Percentiles rank a stretch among this genome's conserved stretches.
These are phyloP conservation scores for Peltaster fructicola DNA, from an alignment of 2,329 filamentous ascomycete species.

Conservation along the genomic window DNA sequence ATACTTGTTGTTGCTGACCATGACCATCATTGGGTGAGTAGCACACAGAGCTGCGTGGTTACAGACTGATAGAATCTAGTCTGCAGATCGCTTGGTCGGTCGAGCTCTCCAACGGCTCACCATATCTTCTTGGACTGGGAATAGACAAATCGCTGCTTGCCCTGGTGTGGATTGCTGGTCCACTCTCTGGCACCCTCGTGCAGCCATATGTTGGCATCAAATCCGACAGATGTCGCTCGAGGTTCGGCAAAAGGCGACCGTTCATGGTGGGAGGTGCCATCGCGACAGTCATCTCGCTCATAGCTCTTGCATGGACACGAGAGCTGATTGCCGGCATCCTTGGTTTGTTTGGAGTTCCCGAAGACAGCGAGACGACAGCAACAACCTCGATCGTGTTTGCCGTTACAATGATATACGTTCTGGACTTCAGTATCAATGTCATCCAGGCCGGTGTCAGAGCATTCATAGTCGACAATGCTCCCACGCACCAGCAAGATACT, in stretches of 20 bases:
- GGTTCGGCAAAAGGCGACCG: slow-evolving; percentile 33
- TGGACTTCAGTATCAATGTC: slow-evolving; percentile 92
- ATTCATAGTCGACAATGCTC: slow-evolving; percentile 85
- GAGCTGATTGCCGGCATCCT: slow-evolving; percentile 47
- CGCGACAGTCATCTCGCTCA: slow-evolving; percentile 31
- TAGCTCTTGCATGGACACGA: slow-evolving; percentile 32
- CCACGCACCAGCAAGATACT: slow-evolving; percentile 79
- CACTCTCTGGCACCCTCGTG: slow-evolving; percentile 34
- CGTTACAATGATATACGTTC: slow-evolving; percentile 70
- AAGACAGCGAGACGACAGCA: slow-evolving; percentile 46
- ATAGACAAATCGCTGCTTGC: slow-evolving; percentile 34
- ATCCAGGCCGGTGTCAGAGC: slow-evolving; percentile 83
- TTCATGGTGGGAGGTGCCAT: slow-evolving; percentile 34
- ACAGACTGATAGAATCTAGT: slow-evolving; percentile 21
- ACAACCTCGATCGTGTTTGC: slow-evolving; percentile 57
- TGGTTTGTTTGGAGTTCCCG: slow-evolving; percentile 48
- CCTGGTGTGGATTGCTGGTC: slow-evolving; percentile 39
- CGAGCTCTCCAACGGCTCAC: slow-evolving; percentile 79
- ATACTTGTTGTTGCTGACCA: slow-evolving; percentile 73
- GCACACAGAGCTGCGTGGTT: too few relatives aligned
- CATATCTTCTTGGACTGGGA: slow-evolving; percentile 35
- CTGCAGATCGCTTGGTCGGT: slow-evolving; percentile 93
- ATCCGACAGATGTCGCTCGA: slow-evolving; percentile 32
- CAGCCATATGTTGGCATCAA: slow-evolving; percentile 37
- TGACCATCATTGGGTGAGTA: slow-evolving; percentile 57